Evolutionary conservation across 495 filamentous ascomycete genomes (phyloP), one percentile per base, ranked within the genome.

Genomic region (Parathielavia hyrcaniae): DNA sequence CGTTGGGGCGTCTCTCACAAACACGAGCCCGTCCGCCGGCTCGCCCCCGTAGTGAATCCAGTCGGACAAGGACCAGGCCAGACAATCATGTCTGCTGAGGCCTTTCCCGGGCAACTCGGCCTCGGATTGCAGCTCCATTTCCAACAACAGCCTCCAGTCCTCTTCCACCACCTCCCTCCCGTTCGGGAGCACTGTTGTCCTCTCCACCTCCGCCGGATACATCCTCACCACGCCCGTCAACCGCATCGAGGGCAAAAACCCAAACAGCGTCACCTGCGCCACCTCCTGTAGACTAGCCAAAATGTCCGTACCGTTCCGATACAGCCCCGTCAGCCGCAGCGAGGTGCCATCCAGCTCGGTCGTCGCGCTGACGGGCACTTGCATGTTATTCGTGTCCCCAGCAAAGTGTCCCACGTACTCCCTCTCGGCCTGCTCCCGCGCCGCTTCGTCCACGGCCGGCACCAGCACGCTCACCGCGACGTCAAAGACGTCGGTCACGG

Each of bases 21-120:
- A 78, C 8, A 75, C 58, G 38, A 79, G 64, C 48, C 69, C 55
- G 60, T 75, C 75, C 23, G 77, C 40, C 4, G 64, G 55, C 55
- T 59, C 59, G 5, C 61, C 62, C 6, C 64, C 64, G 50, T 68
- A 74, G 32, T 63, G 60, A 11, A 66, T 56, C 63, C 59, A 67
- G 54, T 74, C 73, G 7, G 70, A 60, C 38, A 67, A 36, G 43
- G 66, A 53, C 71, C 71, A 76, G 13, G 48, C 20, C n/a, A 50
- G 11, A 30, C 48, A 50, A 9, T 50, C 48, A 38, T 13, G 12
- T 0, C 14, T n/a, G 48, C 48, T 50, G 32, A 50, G 16, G 17
- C 32, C 48, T 8, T 14, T 38, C 5, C 48, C 48, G 2, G 48
- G 48, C 48, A 50, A 13, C 1, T 50, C 48, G 7, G 32, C 12